Conservation (phyloP, 2,329 filamentous ascomycete genomes). For the Sarocladium kiliense region DNA sequence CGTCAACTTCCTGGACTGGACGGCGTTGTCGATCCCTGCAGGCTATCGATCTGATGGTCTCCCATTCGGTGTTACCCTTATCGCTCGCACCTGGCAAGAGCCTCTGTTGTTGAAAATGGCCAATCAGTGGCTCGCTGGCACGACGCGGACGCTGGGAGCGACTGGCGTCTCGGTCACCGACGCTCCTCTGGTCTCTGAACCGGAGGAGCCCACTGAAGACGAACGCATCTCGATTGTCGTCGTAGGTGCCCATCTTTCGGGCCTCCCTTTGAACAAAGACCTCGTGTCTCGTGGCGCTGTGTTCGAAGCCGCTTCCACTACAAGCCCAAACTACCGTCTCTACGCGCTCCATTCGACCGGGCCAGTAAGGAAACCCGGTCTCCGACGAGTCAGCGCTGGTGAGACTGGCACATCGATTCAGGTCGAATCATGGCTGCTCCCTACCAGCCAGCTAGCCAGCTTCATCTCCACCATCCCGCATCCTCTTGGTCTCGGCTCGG, state of each 20-base stretch:
- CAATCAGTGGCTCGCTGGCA: slow-evolving; percentile 20
- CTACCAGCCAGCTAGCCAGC: slow-evolving; percentile 20
- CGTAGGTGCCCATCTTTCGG: slow-evolving; percentile 29
- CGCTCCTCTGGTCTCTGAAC: not conserved
- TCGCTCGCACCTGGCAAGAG: slow-evolving; percentile 30
- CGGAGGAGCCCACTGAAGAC: not conserved
- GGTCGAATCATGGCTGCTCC: slow-evolving; percentile 31
- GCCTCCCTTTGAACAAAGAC: slow-evolving; percentile 28
- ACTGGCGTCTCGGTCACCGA: slow-evolving; percentile 14
- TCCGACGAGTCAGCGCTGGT: slow-evolving; percentile 19
- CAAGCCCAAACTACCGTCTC: slow-evolving; percentile 23
- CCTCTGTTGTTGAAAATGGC: slow-evolving; percentile 23
- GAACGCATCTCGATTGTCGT: slow-evolving; percentile 20
- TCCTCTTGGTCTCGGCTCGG: slow-evolving; percentile 28
- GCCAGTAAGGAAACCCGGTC: slow-evolving; percentile 24
- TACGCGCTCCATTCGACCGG: slow-evolving; percentile 19
- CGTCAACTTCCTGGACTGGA: slow-evolving; percentile 56
- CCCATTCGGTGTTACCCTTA: slow-evolving; percentile 33
- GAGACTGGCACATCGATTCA: slow-evolving; percentile 22
- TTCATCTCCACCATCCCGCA: slow-evolving; percentile 27
- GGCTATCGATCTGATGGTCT: slow-evolving; percentile 31
- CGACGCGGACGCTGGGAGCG: slow-evolving; percentile 20
- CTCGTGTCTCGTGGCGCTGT: slow-evolving; percentile 23
- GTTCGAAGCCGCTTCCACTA: slow-evolving; percentile 20
- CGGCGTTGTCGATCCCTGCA: slow-evolving; percentile 48